A percentile compares a stretch with the other conserved stretches of the same genome.
phyloP scores from a whole-genome alignment of 768 basidiomycete genomes.

The Imleria badia region DNA sequence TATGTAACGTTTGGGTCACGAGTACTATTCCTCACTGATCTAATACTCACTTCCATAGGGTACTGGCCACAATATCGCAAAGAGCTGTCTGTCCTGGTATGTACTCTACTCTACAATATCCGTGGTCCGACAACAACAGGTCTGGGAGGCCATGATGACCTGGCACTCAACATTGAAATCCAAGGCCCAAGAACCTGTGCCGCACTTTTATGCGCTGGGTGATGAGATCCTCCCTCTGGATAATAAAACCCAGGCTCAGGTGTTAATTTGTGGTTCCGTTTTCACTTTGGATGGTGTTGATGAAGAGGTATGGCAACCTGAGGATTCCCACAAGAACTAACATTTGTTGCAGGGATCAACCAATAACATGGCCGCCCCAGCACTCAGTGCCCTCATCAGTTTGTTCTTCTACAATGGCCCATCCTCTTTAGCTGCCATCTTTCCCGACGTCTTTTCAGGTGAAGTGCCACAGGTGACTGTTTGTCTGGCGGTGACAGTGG shows the following conservation, averaged over 20 bases:
- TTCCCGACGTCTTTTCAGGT: neutral
- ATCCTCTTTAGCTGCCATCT: neutral
- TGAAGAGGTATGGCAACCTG: neutral
- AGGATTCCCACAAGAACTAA: neutral
- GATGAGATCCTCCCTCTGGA: neutral
- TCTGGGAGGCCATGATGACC: neutral
- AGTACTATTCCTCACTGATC: too few relatives aligned
- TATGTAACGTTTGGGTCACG: too few relatives aligned
- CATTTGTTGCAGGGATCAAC: neutral
- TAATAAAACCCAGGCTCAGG: neutral
- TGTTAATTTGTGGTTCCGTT: neutral
- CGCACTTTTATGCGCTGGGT: neutral
- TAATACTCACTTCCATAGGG: neutral
- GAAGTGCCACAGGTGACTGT: too few relatives aligned
- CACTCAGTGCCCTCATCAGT: neutral
- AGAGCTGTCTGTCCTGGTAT: neutral
- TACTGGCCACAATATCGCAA: neutral
- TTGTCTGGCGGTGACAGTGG: neutral
- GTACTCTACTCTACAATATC: neutral
- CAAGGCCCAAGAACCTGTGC: neutral
- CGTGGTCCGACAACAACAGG: neutral
- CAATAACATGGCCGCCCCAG: neutral
- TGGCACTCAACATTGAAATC: neutral
- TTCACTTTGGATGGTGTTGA: neutral
- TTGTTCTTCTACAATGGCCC: neutral